Conservation (phyloP, 2,329 filamentous ascomycete species). For the Neurospora crassa region DNA sequence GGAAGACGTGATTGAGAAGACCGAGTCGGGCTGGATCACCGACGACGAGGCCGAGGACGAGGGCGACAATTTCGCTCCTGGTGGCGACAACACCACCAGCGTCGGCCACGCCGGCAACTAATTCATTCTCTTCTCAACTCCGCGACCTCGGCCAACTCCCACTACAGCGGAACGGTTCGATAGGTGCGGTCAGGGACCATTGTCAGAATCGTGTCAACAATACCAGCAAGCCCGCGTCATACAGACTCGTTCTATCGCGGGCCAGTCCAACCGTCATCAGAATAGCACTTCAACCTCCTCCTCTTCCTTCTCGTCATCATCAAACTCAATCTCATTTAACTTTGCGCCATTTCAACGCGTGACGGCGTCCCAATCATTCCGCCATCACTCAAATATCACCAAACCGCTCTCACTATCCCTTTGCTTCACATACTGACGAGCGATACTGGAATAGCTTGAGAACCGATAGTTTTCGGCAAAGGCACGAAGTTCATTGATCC, state of each 20-base stretch:
- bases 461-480: too few relatives aligned
- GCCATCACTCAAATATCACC: background rate
- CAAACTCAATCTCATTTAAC: background rate
- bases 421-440: background rate
- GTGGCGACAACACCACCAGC: background rate
- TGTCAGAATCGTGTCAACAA: conserved; percentile 25
- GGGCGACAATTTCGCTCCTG: background rate
- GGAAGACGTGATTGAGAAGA: background rate
- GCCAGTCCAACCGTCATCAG: background rate
- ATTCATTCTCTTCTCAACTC: conserved; percentile 27
- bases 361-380: background rate
- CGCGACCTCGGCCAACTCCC: conserved; percentile 42
- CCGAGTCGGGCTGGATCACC: background rate
- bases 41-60: background rate
- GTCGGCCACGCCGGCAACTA: background rate
- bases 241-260: conserved; percentile 23
- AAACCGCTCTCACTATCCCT: background rate
- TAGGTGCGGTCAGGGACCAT: conserved; percentile 22
- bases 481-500: too few relatives aligned
- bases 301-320: background rate
- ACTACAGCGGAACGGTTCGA: conserved; percentile 49
- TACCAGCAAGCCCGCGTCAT: conserved; percentile 31
- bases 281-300: background rate
- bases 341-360: background rate
- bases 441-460: too few relatives aligned